Evolutionary conservation across 2,329 filamentous ascomycete genomes (phyloP), one percentile per base, ranked within the genome.

Genomic region (Dothideomycetes sp.): DNA sequence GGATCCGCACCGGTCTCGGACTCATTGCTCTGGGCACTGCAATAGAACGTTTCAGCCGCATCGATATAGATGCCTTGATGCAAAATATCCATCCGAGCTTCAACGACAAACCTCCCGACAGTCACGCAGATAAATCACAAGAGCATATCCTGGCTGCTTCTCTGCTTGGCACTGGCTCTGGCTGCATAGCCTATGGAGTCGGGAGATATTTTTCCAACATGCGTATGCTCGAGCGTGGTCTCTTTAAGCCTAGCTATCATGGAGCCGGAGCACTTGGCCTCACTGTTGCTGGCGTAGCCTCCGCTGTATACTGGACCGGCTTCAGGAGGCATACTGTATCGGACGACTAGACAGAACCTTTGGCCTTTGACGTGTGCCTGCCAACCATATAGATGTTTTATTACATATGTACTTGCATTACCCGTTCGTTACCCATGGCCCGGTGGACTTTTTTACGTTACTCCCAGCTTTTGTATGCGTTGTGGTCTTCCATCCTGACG

Each of bases 21-120:
- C 72, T 72, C 52, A 61, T 71, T 29, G 68, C 68, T 2, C 58
- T 73, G 1, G 69, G 69, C 15, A 64, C 72, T 19, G 69, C 69
- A n/a, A 63, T 72, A 39, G 61, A 64, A 40, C 65, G 66, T 45
- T 57, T 72, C 36, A 66, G 70, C 5, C 39, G 36, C 17, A 29
- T 41, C 2, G 39, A 41, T 34, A 7, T 27, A 7, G 22, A 44
- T 52, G 50, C 1, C 51, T 56, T 36, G 45, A 52, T 54, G 37
- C 50, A 44, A 42, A 55, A 48, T 43, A 52, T 38, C 43, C 50
- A 32, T 47, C 46, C 30, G 38, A 52, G 39, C 29, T 52, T 22
- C 49, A 50, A 37, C 41, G 54, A 5, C 10, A 12, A 32, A 8
- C 30, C 10, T 8, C 7, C 5, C 10, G 10, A 5, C 11, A 12